phyloP scores from a whole-genome alignment of 1,139 yeast species.

The Pichia cactophila region DNA sequence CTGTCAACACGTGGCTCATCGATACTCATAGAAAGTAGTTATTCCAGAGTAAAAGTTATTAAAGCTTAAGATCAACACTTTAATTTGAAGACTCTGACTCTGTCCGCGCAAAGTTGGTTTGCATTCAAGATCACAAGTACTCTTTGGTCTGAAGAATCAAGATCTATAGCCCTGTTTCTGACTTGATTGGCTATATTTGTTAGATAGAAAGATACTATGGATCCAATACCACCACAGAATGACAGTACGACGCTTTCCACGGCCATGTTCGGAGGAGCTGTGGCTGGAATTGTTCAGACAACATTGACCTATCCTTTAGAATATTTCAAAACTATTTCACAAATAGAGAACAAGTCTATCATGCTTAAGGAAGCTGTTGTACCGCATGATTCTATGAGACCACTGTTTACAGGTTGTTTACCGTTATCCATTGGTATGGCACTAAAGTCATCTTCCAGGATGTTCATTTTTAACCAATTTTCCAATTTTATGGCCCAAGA shows the following conservation, averaged over 20 bases:
- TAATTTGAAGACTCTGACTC: neutral
- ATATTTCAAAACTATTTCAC: conserved; percentile 53
- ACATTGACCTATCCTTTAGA: conserved; percentile 79
- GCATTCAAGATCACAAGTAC: neutral
- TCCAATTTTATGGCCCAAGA: conserved; percentile 67
- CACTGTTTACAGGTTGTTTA: conserved; percentile 63
- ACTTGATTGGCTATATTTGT: too few species aligned
- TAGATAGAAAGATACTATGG: conserved; percentile 8
- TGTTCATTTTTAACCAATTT: conserved; percentile 69
- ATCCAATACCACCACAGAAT: conserved; percentile 15
- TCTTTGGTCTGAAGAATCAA: too few species aligned
- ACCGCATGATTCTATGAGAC: conserved; percentile 33
- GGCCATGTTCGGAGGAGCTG: conserved; percentile 60
- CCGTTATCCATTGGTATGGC: conserved; percentile 75
- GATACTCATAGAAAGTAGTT: neutral
- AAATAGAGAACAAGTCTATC: conserved; percentile 43
- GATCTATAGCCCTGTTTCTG: too few species aligned
- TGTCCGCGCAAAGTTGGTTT: neutral
- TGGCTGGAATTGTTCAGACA: conserved; percentile 55
- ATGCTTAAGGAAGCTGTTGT: conserved; percentile 31
- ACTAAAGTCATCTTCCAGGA: conserved; percentile 63
- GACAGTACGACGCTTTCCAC: conserved; percentile 30
- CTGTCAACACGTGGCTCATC: conserved; percentile 25
- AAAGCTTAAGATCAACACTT: neutral
- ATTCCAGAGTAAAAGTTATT: neutral